Evolutionary conservation across 2,329 filamentous ascomycete species (phyloP).

Genomic region (Aureobasidium sp.): DNA sequence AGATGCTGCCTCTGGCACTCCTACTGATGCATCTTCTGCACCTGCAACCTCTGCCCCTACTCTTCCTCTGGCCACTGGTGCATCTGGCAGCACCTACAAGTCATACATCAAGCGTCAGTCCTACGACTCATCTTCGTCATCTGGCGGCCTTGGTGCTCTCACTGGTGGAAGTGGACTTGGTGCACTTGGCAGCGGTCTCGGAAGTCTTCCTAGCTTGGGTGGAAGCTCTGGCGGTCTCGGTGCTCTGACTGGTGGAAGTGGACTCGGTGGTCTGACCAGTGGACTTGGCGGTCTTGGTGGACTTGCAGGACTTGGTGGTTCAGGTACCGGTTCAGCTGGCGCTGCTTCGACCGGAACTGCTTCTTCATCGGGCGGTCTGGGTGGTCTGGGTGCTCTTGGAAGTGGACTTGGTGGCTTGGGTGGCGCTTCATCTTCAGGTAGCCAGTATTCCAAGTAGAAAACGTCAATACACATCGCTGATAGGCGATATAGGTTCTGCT

Average conservation of each 20-base stretch:
- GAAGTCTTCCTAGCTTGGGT: not conserved
- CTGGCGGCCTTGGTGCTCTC: not conserved
- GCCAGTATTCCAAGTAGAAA: not conserved
- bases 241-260: not conserved
- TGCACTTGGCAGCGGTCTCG: not conserved
- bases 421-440: not conserved
- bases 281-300: not conserved
- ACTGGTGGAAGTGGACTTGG: not conserved
- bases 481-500: not conserved
- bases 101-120: conserved; percentile 1
- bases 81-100: conserved; percentile 3
- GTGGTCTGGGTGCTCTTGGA: not conserved
- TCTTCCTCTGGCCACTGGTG: not conserved
- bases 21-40: not conserved
- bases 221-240: not conserved
- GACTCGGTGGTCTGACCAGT: not conserved
- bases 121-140: not conserved
- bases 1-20: not conserved
- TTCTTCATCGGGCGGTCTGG: not conserved
- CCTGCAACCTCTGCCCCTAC: not conserved
- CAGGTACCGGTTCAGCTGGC: not conserved
- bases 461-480: conserved; percentile 1
- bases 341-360: not conserved
- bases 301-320: not conserved
- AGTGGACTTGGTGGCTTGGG: not conserved